These are phyloP conservation scores for Rhizopogon parksii DNA, from an alignment of 1,284 basidiomycete genomes.

Conservation along the genomic window DNA sequence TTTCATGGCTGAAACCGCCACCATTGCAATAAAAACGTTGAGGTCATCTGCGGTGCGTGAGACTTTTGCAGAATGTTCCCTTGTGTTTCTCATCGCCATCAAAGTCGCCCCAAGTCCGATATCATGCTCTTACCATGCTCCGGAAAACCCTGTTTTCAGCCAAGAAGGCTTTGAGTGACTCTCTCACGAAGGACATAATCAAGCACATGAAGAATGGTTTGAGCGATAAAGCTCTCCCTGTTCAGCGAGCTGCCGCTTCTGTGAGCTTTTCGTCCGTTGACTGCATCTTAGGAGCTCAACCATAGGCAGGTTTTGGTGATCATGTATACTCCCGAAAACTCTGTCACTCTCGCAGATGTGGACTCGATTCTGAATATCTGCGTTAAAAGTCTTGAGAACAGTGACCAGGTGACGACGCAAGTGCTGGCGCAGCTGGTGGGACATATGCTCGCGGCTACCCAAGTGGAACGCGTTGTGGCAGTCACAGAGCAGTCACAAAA, in stretches of 20 bases:
- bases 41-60: slow-evolving; percentile 62
- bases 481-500: slow-evolving; percentile 51
- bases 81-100: slow-evolving; percentile 4
- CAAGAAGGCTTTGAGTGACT: slow-evolving; percentile 79
- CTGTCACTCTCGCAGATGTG: slow-evolving; percentile 60
- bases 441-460: slow-evolving; percentile 80
- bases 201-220: slow-evolving; percentile 78
- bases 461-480: slow-evolving; percentile 58
- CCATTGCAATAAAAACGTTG: slow-evolving; percentile 58
- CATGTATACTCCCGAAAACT: slow-evolving; percentile 56
- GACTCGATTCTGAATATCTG: slow-evolving; percentile 68
- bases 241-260: slow-evolving; percentile 82
- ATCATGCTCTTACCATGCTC: slow-evolving; percentile 73
- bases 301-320: slow-evolving; percentile 51
- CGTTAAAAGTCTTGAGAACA: slow-evolving; percentile 71
- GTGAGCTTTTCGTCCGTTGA: slow-evolving; percentile 33
- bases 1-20: slow-evolving; percentile 79
- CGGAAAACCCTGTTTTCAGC: slow-evolving; percentile 73
- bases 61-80: background rate
- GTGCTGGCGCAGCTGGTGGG: slow-evolving; percentile 77
- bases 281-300: slow-evolving; percentile 9
- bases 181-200: slow-evolving; percentile 72
- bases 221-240: slow-evolving; percentile 77
- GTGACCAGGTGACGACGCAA: slow-evolving; percentile 81
- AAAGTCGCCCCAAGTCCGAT: slow-evolving; percentile 76